Evolutionary conservation across 2,329 filamentous ascomycete species (phyloP).

Genomic region (Ophiocordyceps robertsii): DNA sequence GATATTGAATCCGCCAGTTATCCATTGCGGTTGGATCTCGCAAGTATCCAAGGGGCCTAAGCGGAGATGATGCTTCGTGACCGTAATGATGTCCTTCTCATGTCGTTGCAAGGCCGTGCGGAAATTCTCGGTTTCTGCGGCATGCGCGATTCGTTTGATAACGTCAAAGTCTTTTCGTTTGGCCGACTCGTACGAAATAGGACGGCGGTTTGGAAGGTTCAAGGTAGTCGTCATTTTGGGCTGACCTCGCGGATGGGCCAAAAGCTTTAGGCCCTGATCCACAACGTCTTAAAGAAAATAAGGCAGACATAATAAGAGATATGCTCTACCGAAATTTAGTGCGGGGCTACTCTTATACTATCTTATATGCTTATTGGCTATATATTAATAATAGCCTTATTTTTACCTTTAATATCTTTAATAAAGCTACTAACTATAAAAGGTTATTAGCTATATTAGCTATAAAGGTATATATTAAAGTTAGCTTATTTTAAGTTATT

Average conservation of each 20-base stretch:
- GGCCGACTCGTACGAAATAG: background rate
- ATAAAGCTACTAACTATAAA: too few relatives aligned
- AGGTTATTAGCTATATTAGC: too few relatives aligned
- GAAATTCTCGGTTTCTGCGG: background rate
- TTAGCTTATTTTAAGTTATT: too few relatives aligned
- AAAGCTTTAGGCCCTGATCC: too few relatives aligned
- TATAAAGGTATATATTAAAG: too few relatives aligned
- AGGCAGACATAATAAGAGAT: too few relatives aligned
- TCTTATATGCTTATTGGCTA: too few relatives aligned
- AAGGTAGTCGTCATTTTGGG: background rate
- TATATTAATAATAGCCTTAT: too few relatives aligned
- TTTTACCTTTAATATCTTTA: too few relatives aligned
- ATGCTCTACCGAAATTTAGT: too few relatives aligned
- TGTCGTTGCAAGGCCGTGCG: background rate
- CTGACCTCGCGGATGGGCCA: background rate
- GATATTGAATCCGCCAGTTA: background rate
- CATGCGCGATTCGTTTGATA: background rate
- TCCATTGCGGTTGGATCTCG: background rate
- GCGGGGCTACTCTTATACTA: too few relatives aligned
- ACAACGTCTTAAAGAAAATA: too few relatives aligned
- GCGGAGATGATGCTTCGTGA: background rate
- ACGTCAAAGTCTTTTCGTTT: background rate
- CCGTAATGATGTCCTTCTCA: background rate
- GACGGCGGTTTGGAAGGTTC: background rate
- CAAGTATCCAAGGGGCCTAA: background rate